Conservation (phyloP, 164 flowering plant genomes). For the Vitis cinerea region DNA sequence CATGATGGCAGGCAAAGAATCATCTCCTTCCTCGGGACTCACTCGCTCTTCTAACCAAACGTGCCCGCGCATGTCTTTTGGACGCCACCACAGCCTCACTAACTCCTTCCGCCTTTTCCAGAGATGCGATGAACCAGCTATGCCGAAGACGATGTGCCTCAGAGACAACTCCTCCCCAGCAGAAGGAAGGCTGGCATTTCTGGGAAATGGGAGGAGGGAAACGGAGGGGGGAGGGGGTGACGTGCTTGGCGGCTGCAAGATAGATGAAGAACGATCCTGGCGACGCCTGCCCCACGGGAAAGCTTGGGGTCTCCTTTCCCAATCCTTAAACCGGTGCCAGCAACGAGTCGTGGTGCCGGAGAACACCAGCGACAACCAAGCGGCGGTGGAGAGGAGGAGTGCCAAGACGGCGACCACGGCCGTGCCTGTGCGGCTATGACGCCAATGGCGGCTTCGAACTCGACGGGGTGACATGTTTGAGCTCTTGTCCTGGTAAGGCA, state of each 20-base stretch:
- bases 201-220: not conserved
- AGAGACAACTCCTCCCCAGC: conserved; percentile 17
- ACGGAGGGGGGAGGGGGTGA: not conserved
- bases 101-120: conserved; percentile 60
- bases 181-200: not conserved
- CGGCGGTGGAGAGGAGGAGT: conserved; percentile 46
- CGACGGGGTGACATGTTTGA: conserved; percentile 2
- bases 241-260: conserved; percentile 3
- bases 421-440: conserved; percentile 33
- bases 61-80: conserved; percentile 52
- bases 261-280: not conserved
- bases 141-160: conserved; percentile 58
- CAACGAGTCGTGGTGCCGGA: conserved; percentile 38
- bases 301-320: conserved; percentile 33
- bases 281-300: conserved; percentile 13
- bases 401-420: conserved; percentile 37
- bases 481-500: conserved; percentile 6
- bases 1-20: conserved; percentile 44
- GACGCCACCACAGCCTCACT: conserved; percentile 65
- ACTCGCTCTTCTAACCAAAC: conserved; percentile 62
- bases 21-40: conserved; percentile 10
- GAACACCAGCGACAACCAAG: conserved; percentile 59
- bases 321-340: conserved; percentile 31
- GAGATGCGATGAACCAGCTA: conserved; percentile 56
- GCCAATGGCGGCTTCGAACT: conserved; percentile 32